Conservation (phyloP, 805 yeast species). For the Candida morakotiae region DNA sequence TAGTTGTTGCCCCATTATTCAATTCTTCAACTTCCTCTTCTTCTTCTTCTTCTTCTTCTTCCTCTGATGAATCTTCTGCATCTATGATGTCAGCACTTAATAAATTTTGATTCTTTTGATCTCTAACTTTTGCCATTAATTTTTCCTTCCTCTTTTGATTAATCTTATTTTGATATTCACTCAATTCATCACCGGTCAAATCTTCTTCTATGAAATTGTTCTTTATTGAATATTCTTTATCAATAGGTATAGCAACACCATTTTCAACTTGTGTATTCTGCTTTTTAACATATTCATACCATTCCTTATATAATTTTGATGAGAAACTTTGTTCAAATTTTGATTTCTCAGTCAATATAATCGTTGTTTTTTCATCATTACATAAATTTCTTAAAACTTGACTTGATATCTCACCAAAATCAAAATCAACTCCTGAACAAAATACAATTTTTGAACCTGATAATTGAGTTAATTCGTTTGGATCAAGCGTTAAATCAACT, state of each 20-base stretch:
- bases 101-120: slow-evolving; percentile 34
- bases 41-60: slow-evolving; percentile 32
- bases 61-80: slow-evolving; percentile 31
- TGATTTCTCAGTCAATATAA: slow-evolving; percentile 70
- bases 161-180: slow-evolving; percentile 43
- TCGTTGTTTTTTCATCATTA: slow-evolving; percentile 59
- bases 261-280: slow-evolving; percentile 44
- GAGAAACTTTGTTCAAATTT: slow-evolving; percentile 43
- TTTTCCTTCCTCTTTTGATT: slow-evolving; percentile 42
- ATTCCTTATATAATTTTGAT: slow-evolving; percentile 46
- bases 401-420: slow-evolving; percentile 58
- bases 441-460: slow-evolving; percentile 78
- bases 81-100: slow-evolving; percentile 33
- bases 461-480: slow-evolving; percentile 50
- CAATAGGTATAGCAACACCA: slow-evolving; percentile 56
- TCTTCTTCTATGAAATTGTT: slow-evolving; percentile 48
- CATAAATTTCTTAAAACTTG: slow-evolving; percentile 54
- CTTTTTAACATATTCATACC: slow-evolving; percentile 42
- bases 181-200: slow-evolving; percentile 48
- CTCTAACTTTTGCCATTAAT: slow-evolving; percentile 38
- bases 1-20: slow-evolving; percentile 7
- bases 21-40: slow-evolving; percentile 24
- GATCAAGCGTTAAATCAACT: slow-evolving; percentile 50
- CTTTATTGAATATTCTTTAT: slow-evolving; percentile 36
- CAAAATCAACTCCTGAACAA: slow-evolving; percentile 64